Percentiles rank a stretch among this genome's conserved stretches.
Evolutionary conservation across 2,329 filamentous ascomycete species (phyloP).

Genomic region (Westerdykella aurantiaca): DNA sequence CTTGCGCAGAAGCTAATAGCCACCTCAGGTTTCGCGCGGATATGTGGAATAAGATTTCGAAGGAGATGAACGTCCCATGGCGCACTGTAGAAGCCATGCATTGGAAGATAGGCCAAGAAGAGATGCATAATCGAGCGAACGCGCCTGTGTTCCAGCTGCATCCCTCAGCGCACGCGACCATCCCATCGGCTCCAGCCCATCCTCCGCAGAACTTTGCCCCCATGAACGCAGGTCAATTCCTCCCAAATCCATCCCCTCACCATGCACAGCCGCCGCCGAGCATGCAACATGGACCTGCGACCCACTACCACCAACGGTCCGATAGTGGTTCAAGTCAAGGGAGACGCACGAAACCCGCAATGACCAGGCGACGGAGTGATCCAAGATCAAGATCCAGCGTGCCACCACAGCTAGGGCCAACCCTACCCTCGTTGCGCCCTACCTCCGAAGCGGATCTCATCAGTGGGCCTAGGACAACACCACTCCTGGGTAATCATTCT

Average conservation of each 20-base stretch:
- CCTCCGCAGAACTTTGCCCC: conserved; percentile 34
- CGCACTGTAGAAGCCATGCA: conserved; percentile 96
- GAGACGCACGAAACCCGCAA: conserved; percentile 29
- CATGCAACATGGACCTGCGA: conserved; percentile 6
- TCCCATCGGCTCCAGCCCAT: conserved; percentile 22
- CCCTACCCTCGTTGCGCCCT: conserved; percentile 30
- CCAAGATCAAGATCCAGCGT: conserved; percentile 30
- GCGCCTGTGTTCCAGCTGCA: conserved; percentile 70
- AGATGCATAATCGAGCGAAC: conserved; percentile 89
- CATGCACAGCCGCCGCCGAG: conserved; percentile 17
- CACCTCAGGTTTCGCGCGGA: conserved; percentile 82
- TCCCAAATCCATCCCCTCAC: conserved; percentile 21
- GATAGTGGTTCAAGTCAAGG: conserved; percentile 30
- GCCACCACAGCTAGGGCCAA: conserved; percentile 30
- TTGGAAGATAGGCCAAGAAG: conserved; percentile 88
- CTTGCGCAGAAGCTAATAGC: not conserved
- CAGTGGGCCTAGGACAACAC: conserved; percentile 33
- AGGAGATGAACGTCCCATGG: conserved; percentile 94
- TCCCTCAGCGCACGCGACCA: conserved; percentile 30
- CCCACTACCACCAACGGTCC: conserved; percentile 30
- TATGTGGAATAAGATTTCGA: conserved; percentile 95
- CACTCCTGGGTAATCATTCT: conserved; percentile 27
- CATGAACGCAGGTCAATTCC: conserved; percentile 35
- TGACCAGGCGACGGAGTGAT: conserved; percentile 30
- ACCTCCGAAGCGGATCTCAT: conserved; percentile 29